Conservation (phyloP, 192 early-diverging fungal genomes). For the Coemansia sp. region DNA sequence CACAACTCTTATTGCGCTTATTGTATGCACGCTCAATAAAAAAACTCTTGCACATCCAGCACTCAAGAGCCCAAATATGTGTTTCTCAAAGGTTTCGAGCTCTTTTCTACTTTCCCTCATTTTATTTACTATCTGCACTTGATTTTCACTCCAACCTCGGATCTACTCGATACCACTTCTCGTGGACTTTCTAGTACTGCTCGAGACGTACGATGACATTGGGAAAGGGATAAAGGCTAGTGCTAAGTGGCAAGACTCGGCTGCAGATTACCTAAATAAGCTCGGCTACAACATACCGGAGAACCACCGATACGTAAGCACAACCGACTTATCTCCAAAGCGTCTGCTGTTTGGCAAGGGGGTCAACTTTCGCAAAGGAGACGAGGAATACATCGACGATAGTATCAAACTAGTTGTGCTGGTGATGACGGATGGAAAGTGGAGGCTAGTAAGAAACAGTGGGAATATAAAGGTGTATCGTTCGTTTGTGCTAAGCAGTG, state of each 20-base stretch:
- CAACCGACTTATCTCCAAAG: background rate
- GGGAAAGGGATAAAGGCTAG: background rate
- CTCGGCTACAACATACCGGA: background rate
- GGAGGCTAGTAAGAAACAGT: background rate
- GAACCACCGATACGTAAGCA: background rate
- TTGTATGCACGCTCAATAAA: background rate
- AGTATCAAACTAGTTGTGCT: background rate
- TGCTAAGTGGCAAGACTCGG: background rate
- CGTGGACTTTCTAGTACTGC: background rate
- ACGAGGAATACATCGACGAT: background rate
- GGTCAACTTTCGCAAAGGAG: background rate
- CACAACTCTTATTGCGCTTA: background rate
- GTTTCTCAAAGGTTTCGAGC: background rate
- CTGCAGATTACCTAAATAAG: background rate
- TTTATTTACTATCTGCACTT: background rate
- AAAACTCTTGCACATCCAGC: background rate
- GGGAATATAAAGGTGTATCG: background rate
- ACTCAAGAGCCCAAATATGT: background rate
- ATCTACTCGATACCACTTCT: background rate
- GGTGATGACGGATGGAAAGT: background rate
- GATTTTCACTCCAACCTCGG: background rate
- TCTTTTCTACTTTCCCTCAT: background rate
- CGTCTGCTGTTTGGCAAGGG: background rate
- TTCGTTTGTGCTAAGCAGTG: background rate
- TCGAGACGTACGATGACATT: background rate